Percentiles rank a stretch among this genome's conserved stretches.
Conservation (phyloP, 73 alveolate species). For the Paramecium sonneborni region DNA sequence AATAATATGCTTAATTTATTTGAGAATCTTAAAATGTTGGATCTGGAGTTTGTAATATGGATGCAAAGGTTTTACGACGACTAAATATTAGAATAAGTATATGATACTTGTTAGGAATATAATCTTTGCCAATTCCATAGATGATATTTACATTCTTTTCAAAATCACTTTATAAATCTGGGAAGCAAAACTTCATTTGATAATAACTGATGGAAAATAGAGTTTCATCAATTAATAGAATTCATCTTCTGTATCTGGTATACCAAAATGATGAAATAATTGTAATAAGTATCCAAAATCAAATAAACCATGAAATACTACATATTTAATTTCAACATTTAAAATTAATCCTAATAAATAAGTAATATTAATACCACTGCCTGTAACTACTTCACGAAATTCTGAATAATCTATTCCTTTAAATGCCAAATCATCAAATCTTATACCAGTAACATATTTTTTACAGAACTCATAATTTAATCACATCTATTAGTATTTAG, state of each 20-base stretch:
- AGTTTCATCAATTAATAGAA: not conserved
- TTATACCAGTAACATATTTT: slow-evolving; percentile 5
- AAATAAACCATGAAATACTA: not conserved
- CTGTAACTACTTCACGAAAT: not conserved
- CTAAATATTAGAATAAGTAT: not conserved
- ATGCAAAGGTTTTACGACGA: not conserved
- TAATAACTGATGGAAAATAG: slow-evolving; percentile 9
- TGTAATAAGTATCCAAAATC: not conserved
- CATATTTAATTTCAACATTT: not conserved
- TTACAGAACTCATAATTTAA: not conserved
- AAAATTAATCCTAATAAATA: not conserved
- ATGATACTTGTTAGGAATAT: not conserved
- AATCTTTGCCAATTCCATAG: slow-evolving; percentile 1
- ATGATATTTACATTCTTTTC: not conserved
- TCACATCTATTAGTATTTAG: not conserved
- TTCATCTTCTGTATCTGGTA: not conserved
- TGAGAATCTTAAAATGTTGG: not conserved
- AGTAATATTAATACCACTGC: not conserved
- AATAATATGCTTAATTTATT: not conserved
- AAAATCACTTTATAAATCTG: not conserved
- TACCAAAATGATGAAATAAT: not conserved
- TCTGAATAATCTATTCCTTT: not conserved
- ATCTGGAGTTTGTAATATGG: not conserved
- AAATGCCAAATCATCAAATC: not conserved
- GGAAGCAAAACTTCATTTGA: not conserved